Percentiles rank a stretch among this genome's conserved stretches.
These are phyloP conservation scores for Amanita brunnescens DNA, from an alignment of 768 basidiomycete genomes.

Conservation along the genomic window DNA sequence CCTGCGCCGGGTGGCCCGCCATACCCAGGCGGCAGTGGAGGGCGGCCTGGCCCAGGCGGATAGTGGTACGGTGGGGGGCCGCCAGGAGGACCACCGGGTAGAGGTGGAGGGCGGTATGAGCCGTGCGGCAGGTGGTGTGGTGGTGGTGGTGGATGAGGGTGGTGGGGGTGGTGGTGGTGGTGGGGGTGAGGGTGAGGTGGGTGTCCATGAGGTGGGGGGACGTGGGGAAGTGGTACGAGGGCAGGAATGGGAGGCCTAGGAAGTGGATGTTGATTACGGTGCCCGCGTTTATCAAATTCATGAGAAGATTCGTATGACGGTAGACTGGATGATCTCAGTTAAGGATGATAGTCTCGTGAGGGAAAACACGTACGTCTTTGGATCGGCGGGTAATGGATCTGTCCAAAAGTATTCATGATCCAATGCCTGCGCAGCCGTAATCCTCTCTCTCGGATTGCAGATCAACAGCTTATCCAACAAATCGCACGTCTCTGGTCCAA, in stretches of 20 bases:
- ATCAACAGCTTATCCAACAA: constrained; percentile 74
- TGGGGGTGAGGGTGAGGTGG: constrained; percentile 14
- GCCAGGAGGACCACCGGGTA: not conserved
- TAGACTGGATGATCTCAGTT: constrained; percentile 32
- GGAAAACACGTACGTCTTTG: constrained; percentile 50
- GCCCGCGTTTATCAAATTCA: constrained; percentile 71
- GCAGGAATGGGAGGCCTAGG: constrained; percentile 9
- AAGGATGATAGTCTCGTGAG: not conserved
- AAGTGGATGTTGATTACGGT: constrained; percentile 31
- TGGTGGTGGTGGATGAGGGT: constrained; percentile 11
- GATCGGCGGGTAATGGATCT: constrained; percentile 80
- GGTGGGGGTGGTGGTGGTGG: constrained; percentile 11
- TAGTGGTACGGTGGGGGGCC: constrained; percentile 11
- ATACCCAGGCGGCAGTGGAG: constrained; percentile 9
- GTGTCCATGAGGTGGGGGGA: constrained; percentile 12
- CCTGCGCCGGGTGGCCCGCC: constrained; percentile 7
- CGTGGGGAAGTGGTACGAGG: constrained; percentile 19
- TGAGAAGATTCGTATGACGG: constrained; percentile 77
- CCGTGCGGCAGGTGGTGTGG: constrained; percentile 19
- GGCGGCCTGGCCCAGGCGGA: constrained; percentile 3
- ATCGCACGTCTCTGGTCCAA: constrained; percentile 68
- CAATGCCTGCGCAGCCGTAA: constrained; percentile 80
- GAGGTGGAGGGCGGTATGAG: constrained; percentile 4
- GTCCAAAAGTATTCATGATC: constrained; percentile 96
- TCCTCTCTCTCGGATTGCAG: constrained; percentile 75